Base-by-base conservation (phyloP, 345 rosid genomes). In the Clarkia xantiana region DNA sequence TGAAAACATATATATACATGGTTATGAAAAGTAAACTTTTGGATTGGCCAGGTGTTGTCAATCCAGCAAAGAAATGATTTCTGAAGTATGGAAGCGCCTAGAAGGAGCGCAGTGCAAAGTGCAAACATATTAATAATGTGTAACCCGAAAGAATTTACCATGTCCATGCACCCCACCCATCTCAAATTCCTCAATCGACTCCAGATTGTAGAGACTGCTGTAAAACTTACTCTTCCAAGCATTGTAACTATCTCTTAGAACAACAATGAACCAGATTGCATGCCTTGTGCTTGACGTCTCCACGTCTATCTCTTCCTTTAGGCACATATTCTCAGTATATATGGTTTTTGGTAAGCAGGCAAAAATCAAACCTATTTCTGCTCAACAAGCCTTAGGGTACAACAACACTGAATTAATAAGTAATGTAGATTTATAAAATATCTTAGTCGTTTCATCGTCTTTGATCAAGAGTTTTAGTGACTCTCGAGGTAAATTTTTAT, bases 1-100 rank as follows among this genome's bases (percentile, higher is more conserved):
- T n/a, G n/a, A n/a, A n/a, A n/a, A n/a, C n/a, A n/a, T n/a, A n/a
- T n/a, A n/a, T n/a, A n/a, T n/a, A n/a, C n/a, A n/a, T n/a, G n/a
- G n/a, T n/a, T n/a, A n/a, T n/a, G n/a, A n/a, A n/a, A n/a, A n/a
- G n/a, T n/a, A n/a, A n/a, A n/a, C n/a, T n/a, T 62, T 90, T 90
- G 18, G 95, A 90, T 54, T 78, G 80, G 40, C 84, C 85, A 51
- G 76, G 62, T 52, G 79, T 61, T 18, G 84, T 79, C 84, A 90
- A 72, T 68, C 91, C 94, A 7, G 95, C 95, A 42, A 90, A 65
- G 65, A 90, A 86, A 71, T 86, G 75, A 68, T 79, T 81, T 69
- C 84, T 78, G 74, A 82, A 67, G 75, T 82, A 85, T n/a, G 97
- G 94, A 18, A 85, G 67, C 45, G 97, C 94, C 97, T 94, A 89